Percentiles rank a stretch among this genome's conserved stretches.
These are phyloP conservation scores for Exophiala aquamarina DNA, from an alignment of 2,329 filamentous ascomycete genomes.

Conservation along the genomic window DNA sequence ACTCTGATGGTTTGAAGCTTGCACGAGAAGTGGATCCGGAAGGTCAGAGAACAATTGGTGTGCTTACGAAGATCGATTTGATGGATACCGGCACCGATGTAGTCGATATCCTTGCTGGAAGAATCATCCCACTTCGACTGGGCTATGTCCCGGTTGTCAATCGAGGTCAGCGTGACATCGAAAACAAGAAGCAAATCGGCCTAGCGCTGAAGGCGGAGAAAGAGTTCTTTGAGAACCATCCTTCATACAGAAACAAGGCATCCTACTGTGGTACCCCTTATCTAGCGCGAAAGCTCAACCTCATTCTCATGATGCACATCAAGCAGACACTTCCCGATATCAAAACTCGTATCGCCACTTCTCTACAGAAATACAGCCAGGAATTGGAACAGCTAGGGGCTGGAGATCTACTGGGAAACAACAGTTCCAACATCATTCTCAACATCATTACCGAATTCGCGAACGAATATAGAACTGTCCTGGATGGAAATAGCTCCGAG, in stretches of 20 bases:
- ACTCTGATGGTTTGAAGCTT: constrained; percentile 95
- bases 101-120: constrained; percentile 94
- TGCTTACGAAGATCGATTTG: constrained; percentile 96
- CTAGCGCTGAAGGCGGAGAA: constrained; percentile 90
- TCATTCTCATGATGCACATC: constrained; percentile 99
- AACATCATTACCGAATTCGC: constrained; percentile 99
- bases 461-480: constrained; percentile 92
- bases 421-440: constrained; percentile 85
- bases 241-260: constrained; percentile 97
- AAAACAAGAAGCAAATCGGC: constrained; percentile 94
- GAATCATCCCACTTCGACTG: constrained; percentile 90
- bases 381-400: constrained; percentile 77
- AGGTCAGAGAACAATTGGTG: constrained; percentile 95
- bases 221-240: constrained; percentile 97
- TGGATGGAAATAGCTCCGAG: constrained; percentile 96
- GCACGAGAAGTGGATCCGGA: constrained; percentile 96
- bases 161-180: constrained; percentile 94
- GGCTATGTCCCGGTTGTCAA: constrained; percentile 98
- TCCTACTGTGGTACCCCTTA: constrained; percentile 98
- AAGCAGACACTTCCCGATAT: constrained; percentile 99
- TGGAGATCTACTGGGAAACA: constrained; percentile 94
- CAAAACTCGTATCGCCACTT: constrained; percentile 93
- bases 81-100: constrained; percentile 99
- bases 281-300: constrained; percentile 90
- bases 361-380: constrained; percentile 82